Evolutionary conservation across 768 basidiomycete species (phyloP).

Genomic region (Pleurotus citrinopileatus): DNA sequence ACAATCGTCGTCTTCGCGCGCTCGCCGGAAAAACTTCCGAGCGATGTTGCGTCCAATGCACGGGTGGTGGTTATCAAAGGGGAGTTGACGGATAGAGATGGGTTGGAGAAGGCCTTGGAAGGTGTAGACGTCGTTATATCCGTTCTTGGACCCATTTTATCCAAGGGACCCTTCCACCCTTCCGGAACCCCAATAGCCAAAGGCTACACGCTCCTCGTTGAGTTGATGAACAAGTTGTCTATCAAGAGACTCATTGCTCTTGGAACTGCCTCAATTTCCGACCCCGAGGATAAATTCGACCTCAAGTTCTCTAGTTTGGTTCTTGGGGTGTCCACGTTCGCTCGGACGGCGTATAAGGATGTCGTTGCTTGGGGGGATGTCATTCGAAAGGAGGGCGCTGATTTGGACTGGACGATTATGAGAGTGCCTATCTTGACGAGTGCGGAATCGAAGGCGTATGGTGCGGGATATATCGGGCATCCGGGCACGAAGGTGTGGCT

Average conservation of each 20-base stretch:
- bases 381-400: constrained; percentile 43
- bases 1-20: constrained; percentile 62
- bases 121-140: constrained; percentile 64
- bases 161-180: constrained; percentile 35
- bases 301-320: constrained; percentile 42
- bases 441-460: constrained; percentile 38
- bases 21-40: constrained; percentile 59
- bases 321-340: constrained; percentile 37
- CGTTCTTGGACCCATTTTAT: constrained; percentile 52
- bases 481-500: constrained; percentile 47
- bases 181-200: constrained; percentile 57
- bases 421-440: constrained; percentile 65
- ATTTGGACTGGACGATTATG: constrained; percentile 67
- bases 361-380: constrained; percentile 61
- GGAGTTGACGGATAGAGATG: constrained; percentile 47
- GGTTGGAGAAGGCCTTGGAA: constrained; percentile 49
- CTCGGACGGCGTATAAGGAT: constrained; percentile 61
- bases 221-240: constrained; percentile 47
- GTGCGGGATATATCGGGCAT: constrained; percentile 71
- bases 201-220: constrained; percentile 55
- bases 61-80: constrained; percentile 52
- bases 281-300: constrained; percentile 57
- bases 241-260: constrained; percentile 64
- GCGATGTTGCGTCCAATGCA: constrained; percentile 41
- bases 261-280: constrained; percentile 63